Evolutionary conservation across 495 filamentous ascomycete genomes (phyloP), one percentile per base, ranked within the genome.

Genomic region (Trichoderma virens): DNA sequence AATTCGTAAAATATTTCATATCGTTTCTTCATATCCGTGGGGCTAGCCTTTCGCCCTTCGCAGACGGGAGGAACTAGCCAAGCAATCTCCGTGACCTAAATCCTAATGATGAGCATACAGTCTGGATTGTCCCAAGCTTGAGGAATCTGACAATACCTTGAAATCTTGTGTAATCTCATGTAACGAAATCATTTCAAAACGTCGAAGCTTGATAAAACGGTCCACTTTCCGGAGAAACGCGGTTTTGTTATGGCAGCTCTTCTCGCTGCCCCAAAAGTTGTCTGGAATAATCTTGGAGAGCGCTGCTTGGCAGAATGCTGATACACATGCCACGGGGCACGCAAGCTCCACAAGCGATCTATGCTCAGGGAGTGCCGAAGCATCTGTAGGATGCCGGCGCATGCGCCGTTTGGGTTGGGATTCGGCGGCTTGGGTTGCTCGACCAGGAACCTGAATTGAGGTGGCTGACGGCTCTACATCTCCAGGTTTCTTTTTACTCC

Each of bases 251-350:
- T 80, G 71, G 16, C 68, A 67, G 32, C 83, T 82, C 1, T 72
- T 74, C 3, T 75, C 63, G 0, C 82, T 84, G 1, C 93, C 94
- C 83, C 88, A 96, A 64, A 96, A 91, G 11, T 77, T 84, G 11
- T 76, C 74, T 1, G 94, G 93, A 34, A 98, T 82, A n/a, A 97
- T 74, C 47, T 83, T 89, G 13, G 76, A 77, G 5, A 97, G 68
- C 3, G 89, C 86, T 8, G 91, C 87, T 62, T 89, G 86, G 70
- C 92, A 96, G 70, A 96, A 98, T 3, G 93, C 90, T 5, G 94
- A 96, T 13, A 97, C 86, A 25, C 84, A 80, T 0, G 89, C 77
- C 4, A 78, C 65, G 2, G 91, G 83, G 6, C 86, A 92, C 3
- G 92, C 90, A 66, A 91, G 79, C 39, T 90, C 88, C 20, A 86